phyloP scores from a whole-genome alignment of 768 basidiomycete species.

The Kwoniella newhampshirensis region DNA sequence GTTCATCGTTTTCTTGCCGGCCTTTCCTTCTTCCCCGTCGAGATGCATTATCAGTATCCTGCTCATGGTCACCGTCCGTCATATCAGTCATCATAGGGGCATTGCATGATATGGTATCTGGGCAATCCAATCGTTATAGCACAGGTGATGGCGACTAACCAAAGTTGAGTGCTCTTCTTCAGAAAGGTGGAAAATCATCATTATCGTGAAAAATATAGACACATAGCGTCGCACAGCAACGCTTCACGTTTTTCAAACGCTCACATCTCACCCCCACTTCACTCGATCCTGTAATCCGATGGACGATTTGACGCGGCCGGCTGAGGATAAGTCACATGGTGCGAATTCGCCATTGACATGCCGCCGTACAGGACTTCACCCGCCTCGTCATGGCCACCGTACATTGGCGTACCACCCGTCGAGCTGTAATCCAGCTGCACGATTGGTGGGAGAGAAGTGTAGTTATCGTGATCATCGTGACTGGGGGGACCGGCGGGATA shows the following conservation, averaged over 20 bases:
- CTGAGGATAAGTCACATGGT: constrained; percentile 6
- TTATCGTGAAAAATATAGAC: neutral
- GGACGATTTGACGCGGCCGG: constrained; percentile 5
- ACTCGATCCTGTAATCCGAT: constrained; percentile 2
- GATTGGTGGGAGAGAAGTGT: constrained; percentile 34
- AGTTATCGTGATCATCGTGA: constrained; percentile 30
- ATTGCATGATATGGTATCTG: too few relatives aligned
- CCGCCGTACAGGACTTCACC: constrained; percentile 11
- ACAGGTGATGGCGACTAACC: too few relatives aligned
- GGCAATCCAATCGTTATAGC: too few relatives aligned
- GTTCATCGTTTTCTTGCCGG: too few relatives aligned
- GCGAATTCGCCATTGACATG: constrained; percentile 10
- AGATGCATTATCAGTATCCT: too few relatives aligned
- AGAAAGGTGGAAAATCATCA: neutral
- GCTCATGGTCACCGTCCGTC: too few relatives aligned
- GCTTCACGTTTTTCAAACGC: neutral
- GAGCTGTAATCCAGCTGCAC: constrained; percentile 19
- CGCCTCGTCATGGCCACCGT: neutral
- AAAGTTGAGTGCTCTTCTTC: too few relatives aligned
- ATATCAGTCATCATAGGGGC: too few relatives aligned
- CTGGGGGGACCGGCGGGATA: neutral
- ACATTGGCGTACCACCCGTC: neutral
- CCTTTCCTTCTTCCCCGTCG: too few relatives aligned
- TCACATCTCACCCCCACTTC: neutral
- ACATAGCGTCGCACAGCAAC: constrained; percentile 1